These are phyloP conservation scores for Sclerotinia subarctica DNA, from an alignment of 2,329 filamentous ascomycete genomes.

Conservation along the genomic window DNA sequence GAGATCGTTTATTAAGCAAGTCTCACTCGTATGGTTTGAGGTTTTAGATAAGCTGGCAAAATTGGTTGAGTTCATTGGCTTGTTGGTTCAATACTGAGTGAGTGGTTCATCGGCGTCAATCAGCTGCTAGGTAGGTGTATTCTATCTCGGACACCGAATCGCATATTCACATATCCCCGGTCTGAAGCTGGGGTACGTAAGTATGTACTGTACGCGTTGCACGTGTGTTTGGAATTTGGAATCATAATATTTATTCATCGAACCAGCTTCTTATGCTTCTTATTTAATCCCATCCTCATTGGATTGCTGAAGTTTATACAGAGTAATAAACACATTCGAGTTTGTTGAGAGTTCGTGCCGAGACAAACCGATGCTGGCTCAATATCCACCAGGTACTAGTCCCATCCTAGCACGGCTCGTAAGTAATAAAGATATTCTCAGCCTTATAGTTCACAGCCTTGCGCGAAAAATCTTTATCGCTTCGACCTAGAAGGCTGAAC, in stretches of 20 bases:
- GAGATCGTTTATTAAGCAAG: not conserved
- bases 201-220: too few relatives aligned
- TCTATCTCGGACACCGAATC: not conserved
- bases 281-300: too few relatives aligned
- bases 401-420: too few relatives aligned
- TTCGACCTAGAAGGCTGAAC: conserved; percentile 11
- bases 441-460: conserved; percentile 4
- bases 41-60: not conserved
- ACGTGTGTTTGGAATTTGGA: not conserved
- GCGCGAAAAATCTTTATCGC: not conserved
- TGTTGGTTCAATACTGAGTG: too few relatives aligned
- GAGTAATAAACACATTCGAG: too few relatives aligned
- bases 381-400: too few relatives aligned
- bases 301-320: too few relatives aligned
- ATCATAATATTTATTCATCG: not conserved
- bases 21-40: too few relatives aligned
- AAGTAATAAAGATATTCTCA: too few relatives aligned
- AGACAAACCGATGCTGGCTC: too few relatives aligned
- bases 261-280: too few relatives aligned
- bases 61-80: not conserved
- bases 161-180: not conserved
- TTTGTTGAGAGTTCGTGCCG: too few relatives aligned
- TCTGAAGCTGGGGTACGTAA: not conserved
- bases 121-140: not conserved
- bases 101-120: not conserved